phyloP scores from a whole-genome alignment of 805 yeast genomes.

The Candida saitoana region DNA sequence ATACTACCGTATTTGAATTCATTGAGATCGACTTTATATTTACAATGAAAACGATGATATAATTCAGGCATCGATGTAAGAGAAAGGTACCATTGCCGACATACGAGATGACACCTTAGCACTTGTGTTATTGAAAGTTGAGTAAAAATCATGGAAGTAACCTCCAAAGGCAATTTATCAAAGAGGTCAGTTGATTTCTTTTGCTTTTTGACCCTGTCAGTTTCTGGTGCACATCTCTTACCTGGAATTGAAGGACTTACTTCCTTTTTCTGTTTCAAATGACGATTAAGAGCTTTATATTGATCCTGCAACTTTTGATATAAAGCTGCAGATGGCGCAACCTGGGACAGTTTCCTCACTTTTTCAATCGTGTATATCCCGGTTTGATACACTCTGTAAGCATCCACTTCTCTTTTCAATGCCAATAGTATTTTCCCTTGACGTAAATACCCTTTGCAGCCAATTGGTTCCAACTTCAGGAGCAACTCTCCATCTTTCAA shows the following conservation, averaged over 20 bases:
- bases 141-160: constrained; percentile 24
- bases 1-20: constrained; percentile 29
- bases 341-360: constrained; percentile 22
- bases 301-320: constrained; percentile 21
- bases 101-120: constrained; percentile 29
- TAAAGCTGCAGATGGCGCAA: constrained; percentile 31
- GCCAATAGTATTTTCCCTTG: constrained; percentile 32
- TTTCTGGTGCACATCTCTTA: constrained; percentile 9
- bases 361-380: constrained; percentile 37
- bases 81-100: constrained; percentile 28
- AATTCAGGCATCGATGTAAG: constrained; percentile 24
- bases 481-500: constrained; percentile 34
- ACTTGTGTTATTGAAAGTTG: constrained; percentile 18
- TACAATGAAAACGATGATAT: constrained; percentile 21
- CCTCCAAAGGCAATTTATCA: constrained; percentile 24
- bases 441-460: constrained; percentile 49
- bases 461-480: constrained; percentile 36
- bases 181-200: constrained; percentile 24
- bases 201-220: constrained; percentile 4
- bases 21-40: constrained; percentile 18
- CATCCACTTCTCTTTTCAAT: constrained; percentile 25
- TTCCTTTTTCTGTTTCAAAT: constrained; percentile 15
- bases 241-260: neutral
- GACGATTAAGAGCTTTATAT: constrained; percentile 19
- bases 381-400: constrained; percentile 30